Evolutionary conservation across 148 eudicot genomes (phyloP), one percentile per base, ranked within the genome.

Genomic region (Cornus kousa): DNA sequence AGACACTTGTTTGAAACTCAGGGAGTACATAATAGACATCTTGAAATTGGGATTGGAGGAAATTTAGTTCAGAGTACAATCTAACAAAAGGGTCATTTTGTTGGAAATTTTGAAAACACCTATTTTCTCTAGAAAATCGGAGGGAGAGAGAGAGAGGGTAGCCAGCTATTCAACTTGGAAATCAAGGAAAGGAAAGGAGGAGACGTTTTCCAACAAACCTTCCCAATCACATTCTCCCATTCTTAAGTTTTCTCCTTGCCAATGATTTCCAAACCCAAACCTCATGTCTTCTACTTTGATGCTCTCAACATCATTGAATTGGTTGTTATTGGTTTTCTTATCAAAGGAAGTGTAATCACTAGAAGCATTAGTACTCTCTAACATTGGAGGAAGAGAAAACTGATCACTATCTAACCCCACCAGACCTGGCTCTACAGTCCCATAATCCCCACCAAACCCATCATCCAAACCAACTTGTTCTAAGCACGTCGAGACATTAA

Each of bases 191-290:
- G 93, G 91, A 77, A 87, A 83, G 66, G 87, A 84, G 16, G 93
- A 77, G 80, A 88, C 91, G 83, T 89, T 91, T 62, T 87, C 90
- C 87, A 90, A 86, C 90, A 91, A 91, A 82, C 88, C 84, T 80
- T 93, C 97, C 83, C 89, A 93, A 82, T 93, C 95, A 90, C 91
- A 90, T 86, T 90, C 92, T 80, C 91, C 94, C 88, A 86, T 77
- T 79, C 80, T 88, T 40, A 87, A 89, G 90, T 79, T 85, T 76
- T 83, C 89, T 71, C 82, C 91, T 78, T 81, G 77, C 85, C 85
- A 87, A 79, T 81, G 82, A 86, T 81, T 83, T 31, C 80, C 88
- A 84, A 75, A 71, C 22, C 77, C 86, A 72, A 79, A 75, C 79
- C 48, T 43, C 48, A 86, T 64, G 62, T 79, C 85, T 57, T 83